These are phyloP conservation scores for Passiflora organensis DNA, from an alignment of 345 rosid genomes.

Conservation along the genomic window DNA sequence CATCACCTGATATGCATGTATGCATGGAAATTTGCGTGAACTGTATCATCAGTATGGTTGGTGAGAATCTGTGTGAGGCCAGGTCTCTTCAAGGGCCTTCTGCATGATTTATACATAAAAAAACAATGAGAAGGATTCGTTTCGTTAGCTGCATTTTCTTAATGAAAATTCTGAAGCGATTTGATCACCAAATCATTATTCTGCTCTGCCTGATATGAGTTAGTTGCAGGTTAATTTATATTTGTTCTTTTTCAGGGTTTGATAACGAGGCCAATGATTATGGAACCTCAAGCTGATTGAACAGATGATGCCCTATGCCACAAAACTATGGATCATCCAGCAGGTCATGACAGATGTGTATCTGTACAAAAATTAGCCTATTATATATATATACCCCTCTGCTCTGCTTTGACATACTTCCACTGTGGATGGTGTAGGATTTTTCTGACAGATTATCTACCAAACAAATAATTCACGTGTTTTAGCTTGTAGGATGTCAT, in stretches of 20 bases:
- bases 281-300: not conserved
- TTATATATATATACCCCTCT: too few relatives aligned
- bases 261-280: not conserved
- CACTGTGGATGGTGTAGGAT: not conserved
- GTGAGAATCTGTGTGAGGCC: not conserved
- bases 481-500: not conserved
- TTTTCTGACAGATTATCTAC: not conserved
- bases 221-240: not conserved
- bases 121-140: constrained; percentile 1
- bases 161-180: not conserved
- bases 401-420: too few relatives aligned
- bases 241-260: not conserved
- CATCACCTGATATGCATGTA: not conserved
- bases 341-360: too few relatives aligned
- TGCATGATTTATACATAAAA: not conserved
- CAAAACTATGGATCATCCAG: not conserved
- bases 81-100: not conserved
- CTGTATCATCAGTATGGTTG: not conserved
- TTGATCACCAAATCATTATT: constrained; percentile 7
- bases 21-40: not conserved
- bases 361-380: too few relatives aligned
- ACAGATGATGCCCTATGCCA: not conserved
- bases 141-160: not conserved
- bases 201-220: not conserved
- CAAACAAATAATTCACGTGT: not conserved